Evolutionary conservation across 2,329 filamentous ascomycete genomes (phyloP).

Genomic region (Xylaria multiplex): DNA sequence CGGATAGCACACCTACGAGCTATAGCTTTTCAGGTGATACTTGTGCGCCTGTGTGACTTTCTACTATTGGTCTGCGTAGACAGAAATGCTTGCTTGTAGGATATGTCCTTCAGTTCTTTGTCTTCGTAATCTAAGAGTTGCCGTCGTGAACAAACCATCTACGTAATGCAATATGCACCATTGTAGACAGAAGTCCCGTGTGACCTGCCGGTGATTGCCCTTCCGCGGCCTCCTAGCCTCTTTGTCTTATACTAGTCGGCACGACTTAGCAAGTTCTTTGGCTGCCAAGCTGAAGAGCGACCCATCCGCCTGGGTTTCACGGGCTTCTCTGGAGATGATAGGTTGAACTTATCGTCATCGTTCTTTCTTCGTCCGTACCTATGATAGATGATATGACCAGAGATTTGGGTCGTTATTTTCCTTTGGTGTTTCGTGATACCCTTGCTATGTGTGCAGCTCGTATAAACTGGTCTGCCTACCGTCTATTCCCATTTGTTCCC

Average conservation of each 20-base stretch:
- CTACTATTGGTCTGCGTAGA: no score
- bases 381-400: not conserved
- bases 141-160: not conserved
- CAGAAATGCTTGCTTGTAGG: not conserved
- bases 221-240: not conserved
- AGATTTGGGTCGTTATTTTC: not conserved
- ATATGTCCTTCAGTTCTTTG: not conserved
- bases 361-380: not conserved
- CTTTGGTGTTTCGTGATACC: not conserved
- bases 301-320: not conserved
- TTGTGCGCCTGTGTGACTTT: no score
- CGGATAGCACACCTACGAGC: not conserved
- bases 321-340: not conserved
- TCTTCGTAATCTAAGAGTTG: not conserved
- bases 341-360: not conserved
- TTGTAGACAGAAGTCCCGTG: not conserved
- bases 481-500: not conserved
- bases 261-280: not conserved
- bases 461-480: not conserved
- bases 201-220: not conserved
- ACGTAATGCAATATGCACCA: not conserved
- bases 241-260: no score
- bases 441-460: not conserved
- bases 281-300: not conserved
- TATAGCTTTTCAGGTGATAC: not conserved